Conservation (phyloP, 2,329 filamentous ascomycete species). For the Aureobasidium subglaciale region DNA sequence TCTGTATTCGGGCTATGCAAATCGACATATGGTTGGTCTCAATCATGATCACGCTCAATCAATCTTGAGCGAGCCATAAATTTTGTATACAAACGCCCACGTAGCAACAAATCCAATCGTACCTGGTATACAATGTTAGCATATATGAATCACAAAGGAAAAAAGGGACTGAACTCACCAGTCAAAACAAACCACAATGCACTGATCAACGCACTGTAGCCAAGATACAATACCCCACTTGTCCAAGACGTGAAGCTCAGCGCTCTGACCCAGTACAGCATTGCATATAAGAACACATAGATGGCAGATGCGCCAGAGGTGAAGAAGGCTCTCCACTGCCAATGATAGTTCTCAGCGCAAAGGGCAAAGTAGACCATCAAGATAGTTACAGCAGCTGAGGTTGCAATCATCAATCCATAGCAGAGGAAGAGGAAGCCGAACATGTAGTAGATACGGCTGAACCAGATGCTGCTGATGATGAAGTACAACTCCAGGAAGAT, state of each 20-base stretch:
- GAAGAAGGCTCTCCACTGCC: slow-evolving; percentile 95
- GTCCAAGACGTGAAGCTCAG: slow-evolving; percentile 78
- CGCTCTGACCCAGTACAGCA: slow-evolving; percentile 86
- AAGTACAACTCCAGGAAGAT: slow-evolving; percentile 99
- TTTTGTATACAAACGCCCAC: slow-evolving; percentile 89
- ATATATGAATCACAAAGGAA: not conserved
- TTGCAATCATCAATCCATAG: slow-evolving; percentile 95
- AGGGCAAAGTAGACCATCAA: slow-evolving; percentile 94
- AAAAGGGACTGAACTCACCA: slow-evolving; percentile 51
- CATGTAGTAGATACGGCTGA: slow-evolving; percentile 99
- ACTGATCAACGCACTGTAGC: slow-evolving; percentile 83
- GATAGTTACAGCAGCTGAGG: slow-evolving; percentile 83
- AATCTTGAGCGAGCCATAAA: slow-evolving; percentile 97
- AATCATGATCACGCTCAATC: slow-evolving; percentile 48
- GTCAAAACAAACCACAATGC: slow-evolving; percentile 91
- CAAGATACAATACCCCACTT: slow-evolving; percentile 83
- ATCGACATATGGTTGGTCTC: not conserved
- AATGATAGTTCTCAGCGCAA: slow-evolving; percentile 95
- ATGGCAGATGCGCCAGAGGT: slow-evolving; percentile 83
- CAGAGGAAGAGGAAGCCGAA: slow-evolving; percentile 98
- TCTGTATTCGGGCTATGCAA: too few relatives aligned
- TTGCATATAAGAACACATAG: slow-evolving; percentile 86
- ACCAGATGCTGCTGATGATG: slow-evolving; percentile 99
- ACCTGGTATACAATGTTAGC: slow-evolving; percentile 46
- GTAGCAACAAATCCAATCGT: slow-evolving; percentile 93